Evolutionary conservation across 805 yeast species (phyloP).

Genomic region (Candida takata): DNA sequence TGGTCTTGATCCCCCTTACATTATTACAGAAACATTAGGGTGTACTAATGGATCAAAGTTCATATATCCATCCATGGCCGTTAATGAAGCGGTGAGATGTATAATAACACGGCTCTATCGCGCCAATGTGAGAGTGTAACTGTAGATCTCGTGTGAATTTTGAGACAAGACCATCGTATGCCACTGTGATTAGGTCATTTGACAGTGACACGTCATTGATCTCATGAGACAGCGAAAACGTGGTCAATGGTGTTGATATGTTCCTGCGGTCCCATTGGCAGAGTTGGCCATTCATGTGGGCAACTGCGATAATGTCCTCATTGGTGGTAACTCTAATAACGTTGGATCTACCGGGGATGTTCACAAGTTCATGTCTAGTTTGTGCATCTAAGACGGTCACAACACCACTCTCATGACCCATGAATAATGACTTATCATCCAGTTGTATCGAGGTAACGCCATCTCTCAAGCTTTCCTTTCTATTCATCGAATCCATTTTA

Average conservation of each 20-base stretch:
- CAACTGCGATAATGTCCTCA: conserved; percentile 22
- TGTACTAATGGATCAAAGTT: no score
- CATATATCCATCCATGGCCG: no score
- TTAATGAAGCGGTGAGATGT: background rate
- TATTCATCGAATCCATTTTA: conserved; percentile 33
- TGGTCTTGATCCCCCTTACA: conserved; percentile 11
- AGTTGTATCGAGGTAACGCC: conserved; percentile 26
- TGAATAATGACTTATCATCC: conserved; percentile 28
- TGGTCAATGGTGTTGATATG: no score
- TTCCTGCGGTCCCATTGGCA: conserved; percentile 36
- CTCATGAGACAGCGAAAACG: no score
- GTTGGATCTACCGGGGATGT: conserved; percentile 23
- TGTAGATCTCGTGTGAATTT: no score
- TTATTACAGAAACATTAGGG: no score
- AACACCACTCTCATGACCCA: conserved; percentile 35
- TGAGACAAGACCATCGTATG: background rate
- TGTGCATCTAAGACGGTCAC: conserved; percentile 35
- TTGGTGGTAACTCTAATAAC: conserved; percentile 3
- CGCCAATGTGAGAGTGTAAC: no score
- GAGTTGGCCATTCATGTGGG: conserved; percentile 29
- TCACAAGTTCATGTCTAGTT: conserved; percentile 19
- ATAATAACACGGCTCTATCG: no score
- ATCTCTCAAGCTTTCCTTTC: conserved; percentile 30
- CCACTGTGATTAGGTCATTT: background rate
- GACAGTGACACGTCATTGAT: background rate